Evolutionary conservation across 495 filamentous ascomycete species (phyloP), one percentile per base, ranked within the genome.

Genomic region (Podospora fimiseda): DNA sequence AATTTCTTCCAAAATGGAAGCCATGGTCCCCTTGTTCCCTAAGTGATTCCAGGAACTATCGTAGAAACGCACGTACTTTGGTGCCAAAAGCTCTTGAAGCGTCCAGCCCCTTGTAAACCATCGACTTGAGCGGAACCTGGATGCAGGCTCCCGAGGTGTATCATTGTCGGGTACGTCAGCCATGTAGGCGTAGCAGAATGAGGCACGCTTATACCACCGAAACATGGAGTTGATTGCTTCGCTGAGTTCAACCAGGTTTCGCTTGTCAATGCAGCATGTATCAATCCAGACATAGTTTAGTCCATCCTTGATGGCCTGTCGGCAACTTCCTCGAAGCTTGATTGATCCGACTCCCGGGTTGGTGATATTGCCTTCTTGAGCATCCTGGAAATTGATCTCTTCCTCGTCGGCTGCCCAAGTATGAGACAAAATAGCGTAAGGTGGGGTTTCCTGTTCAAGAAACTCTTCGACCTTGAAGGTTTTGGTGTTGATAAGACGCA

Each of bases 161-260:
- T 33, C 27, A 33, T 33, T 5, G 6, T 33, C 27, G 27, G 23
- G 11, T 1, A 45, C 19, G 23, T 52, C 41, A 3, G 30, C 22
- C 1, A 68, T 57, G 48, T 59, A 70, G 6, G 59, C 69, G 15
- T 64, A 70, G 51, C 71, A 73, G 1, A 61, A 43, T 0, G 9
- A 18, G 2, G 70, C 57, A 0, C 58, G 21, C 20, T 60, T 14
- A 16, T 73, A 73, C 68, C 64, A 75, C 3, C 43, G 47, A 48
- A 66, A 79, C 74, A 78, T 78, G 4, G 70, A 74, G 45, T 76
- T 78, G 22, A 78, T 73, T 18, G 66, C 64, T 48, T 74, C 70
- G 20, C 52, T 56, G 3, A 73, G 59, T 50, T 76, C 70, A 3
- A 63, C 65, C 23, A 66, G 70, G 50, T 61, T 70, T 0, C 48